These are phyloP conservation scores for Oemleria cerasiformis DNA, from an alignment of 306 rosid species.

Conservation along the genomic window DNA sequence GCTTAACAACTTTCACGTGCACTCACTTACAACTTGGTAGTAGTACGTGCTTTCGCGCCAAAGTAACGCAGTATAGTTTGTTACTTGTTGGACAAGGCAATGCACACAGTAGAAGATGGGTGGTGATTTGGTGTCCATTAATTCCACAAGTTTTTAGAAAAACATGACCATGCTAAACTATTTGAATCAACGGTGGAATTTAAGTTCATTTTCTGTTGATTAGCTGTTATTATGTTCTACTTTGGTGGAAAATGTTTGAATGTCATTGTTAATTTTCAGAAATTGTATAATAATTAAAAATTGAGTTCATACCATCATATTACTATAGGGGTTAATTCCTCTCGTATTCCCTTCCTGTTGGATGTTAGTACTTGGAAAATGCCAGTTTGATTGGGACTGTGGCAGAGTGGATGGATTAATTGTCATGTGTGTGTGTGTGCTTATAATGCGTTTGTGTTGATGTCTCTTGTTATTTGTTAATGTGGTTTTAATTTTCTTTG, in stretches of 20 bases:
- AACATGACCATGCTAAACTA: neutral
- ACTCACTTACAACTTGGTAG: neutral
- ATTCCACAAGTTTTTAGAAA: neutral
- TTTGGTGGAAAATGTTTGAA: neutral
- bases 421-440: neutral
- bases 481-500: conserved; percentile 18
- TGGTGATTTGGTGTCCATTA: too few species aligned
- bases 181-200: neutral
- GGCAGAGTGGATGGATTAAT: neutral
- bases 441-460: neutral
- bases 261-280: neutral
- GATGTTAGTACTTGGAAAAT: too few species aligned
- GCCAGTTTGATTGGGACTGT: neutral
- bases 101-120: neutral
- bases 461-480: neutral
- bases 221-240: neutral
- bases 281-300: neutral
- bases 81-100: conserved; percentile 9
- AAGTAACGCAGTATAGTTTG: neutral
- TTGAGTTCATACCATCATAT: neutral
- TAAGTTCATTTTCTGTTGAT: neutral
- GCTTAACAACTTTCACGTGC: neutral
- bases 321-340: neutral
- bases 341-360: neutral
- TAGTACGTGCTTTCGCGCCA: neutral